phyloP scores from a whole-genome alignment of 2,329 filamentous ascomycete species.

The Colletotrichum kahawae region DNA sequence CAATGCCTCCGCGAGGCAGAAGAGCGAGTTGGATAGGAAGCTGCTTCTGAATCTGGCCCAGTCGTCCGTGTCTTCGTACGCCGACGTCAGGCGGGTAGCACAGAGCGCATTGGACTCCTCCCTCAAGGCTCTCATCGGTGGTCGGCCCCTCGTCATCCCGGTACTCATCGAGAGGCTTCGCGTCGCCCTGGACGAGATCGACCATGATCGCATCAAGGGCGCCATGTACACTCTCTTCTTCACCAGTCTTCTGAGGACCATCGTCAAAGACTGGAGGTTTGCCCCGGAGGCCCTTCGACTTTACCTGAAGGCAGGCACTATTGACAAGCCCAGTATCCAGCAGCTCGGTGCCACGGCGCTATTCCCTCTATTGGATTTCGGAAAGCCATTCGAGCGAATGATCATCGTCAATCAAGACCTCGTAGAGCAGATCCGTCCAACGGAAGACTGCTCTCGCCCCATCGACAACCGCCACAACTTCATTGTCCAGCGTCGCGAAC shows the following conservation, averaged over 20 bases:
- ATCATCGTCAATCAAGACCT: constrained; percentile 77
- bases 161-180: constrained; percentile 81
- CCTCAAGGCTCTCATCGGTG: constrained; percentile 87
- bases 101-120: constrained; percentile 93
- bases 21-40: constrained; percentile 87
- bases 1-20: constrained; percentile 86
- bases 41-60: constrained; percentile 87
- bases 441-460: constrained; percentile 63
- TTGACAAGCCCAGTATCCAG: constrained; percentile 95
- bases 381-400: constrained; percentile 84
- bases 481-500: constrained; percentile 75
- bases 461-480: constrained; percentile 74
- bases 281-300: constrained; percentile 87
- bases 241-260: constrained; percentile 85
- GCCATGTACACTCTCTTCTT: constrained; percentile 90
- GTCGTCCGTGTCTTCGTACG: constrained; percentile 89
- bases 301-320: constrained; percentile 87
- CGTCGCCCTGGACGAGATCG: constrained; percentile 76
- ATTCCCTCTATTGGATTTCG: constrained; percentile 90
- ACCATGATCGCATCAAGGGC: constrained; percentile 93
- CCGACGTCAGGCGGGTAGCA: constrained; percentile 92
- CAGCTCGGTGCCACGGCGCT: constrained; percentile 81
- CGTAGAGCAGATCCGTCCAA: constrained; percentile 74
- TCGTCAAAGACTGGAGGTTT: constrained; percentile 92
- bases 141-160: constrained; percentile 87